Evolutionary conservation across 2,329 filamentous ascomycete genomes (phyloP).

Genomic region (Botrytis tulipae): DNA sequence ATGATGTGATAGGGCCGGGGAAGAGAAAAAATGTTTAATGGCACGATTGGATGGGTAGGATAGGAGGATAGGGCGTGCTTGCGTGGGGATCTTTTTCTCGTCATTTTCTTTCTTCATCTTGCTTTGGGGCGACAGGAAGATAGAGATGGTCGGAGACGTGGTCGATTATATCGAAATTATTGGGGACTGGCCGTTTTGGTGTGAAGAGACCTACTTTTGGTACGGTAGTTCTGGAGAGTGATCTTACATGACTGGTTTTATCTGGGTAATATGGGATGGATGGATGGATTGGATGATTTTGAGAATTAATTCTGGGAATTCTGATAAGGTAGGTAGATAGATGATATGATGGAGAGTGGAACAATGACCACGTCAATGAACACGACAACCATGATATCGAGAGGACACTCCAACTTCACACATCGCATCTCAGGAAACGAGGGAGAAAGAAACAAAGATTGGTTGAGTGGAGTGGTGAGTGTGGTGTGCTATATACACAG

Average conservation of each 20-base stretch:
- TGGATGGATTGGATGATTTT: background rate
- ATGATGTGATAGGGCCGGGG: background rate
- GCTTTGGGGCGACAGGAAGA: background rate
- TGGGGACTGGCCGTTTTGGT: background rate
- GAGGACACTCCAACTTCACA: background rate
- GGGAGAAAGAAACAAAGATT: background rate
- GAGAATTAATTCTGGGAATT: too few relatives aligned
- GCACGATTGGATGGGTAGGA: background rate
- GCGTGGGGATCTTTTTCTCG: background rate
- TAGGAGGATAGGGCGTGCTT: background rate
- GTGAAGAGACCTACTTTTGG: background rate
- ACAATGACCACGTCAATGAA: constrained; percentile 6
- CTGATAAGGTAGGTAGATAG: background rate
- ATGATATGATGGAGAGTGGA: background rate
- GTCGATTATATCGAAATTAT: background rate
- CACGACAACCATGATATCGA: background rate
- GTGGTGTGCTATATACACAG: background rate
- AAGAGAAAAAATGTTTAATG: background rate
- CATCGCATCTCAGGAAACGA: background rate
- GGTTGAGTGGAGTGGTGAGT: background rate
- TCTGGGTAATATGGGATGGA: too few relatives aligned
- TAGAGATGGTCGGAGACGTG: background rate
- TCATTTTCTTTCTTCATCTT: background rate
- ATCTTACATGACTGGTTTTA: background rate
- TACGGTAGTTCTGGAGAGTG: background rate